Conservation (phyloP, 2,329 filamentous ascomycete genomes). For the Talaromyces marneffei region DNA sequence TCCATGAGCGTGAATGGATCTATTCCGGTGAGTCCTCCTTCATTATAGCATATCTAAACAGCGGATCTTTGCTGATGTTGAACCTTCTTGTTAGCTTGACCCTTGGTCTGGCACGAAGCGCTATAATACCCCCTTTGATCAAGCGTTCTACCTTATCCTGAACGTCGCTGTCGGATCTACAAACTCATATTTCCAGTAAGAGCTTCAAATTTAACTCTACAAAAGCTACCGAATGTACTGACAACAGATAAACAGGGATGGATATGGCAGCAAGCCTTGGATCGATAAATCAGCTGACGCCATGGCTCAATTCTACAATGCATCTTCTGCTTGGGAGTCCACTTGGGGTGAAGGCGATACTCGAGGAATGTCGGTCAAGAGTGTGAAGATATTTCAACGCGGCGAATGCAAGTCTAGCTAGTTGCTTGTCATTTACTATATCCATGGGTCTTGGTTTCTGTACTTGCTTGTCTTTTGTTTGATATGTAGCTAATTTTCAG, state of each 20-base stretch:
- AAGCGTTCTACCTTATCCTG: slow-evolving; percentile 12
- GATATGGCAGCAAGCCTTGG: slow-evolving; percentile 12
- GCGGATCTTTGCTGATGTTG: too few relatives aligned
- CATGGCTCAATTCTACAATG: slow-evolving; percentile 13
- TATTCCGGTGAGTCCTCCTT: slow-evolving; percentile 4
- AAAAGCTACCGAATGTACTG: background rate
- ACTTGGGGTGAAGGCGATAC: slow-evolving; percentile 10
- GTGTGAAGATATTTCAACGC: slow-evolving; percentile 10
- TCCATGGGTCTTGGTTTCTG: background rate
- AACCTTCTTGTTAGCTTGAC: slow-evolving; percentile 7
- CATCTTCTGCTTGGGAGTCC: slow-evolving; percentile 8
- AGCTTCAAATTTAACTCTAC: background rate
- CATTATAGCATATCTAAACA: background rate
- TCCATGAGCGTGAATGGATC: slow-evolving; percentile 12
- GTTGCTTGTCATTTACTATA: background rate
- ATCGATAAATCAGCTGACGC: slow-evolving; percentile 1
- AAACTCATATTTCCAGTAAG: slow-evolving; percentile 12
- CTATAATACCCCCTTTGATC: slow-evolving; percentile 12
- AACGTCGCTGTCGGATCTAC: slow-evolving; percentile 8
- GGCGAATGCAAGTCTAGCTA: slow-evolving; percentile 2
- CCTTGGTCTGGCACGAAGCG: slow-evolving; percentile 11
- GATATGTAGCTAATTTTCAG: background rate
- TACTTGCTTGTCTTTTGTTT: background rate
- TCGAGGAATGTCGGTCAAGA: slow-evolving; percentile 10
- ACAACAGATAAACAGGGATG: slow-evolving; percentile 1